Evolutionary conservation across 495 filamentous ascomycete genomes (phyloP).

Genomic region (Clohesyomyces aquaticus): DNA sequence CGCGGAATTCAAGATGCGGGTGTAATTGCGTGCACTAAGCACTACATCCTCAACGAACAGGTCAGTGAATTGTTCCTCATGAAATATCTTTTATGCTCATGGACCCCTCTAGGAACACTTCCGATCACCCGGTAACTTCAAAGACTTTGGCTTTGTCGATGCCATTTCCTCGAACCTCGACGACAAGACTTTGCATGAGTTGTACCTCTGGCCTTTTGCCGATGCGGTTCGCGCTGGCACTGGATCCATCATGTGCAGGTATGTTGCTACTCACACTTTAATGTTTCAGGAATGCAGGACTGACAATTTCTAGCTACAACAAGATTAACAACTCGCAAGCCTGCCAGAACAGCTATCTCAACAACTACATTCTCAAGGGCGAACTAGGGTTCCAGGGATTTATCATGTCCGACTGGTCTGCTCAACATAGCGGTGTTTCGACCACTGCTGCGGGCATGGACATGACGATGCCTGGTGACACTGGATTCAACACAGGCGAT

Average conservation of each 20-base stretch:
- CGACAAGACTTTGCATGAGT: constrained; percentile 91
- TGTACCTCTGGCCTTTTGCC: constrained; percentile 90
- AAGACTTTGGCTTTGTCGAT: constrained; percentile 64
- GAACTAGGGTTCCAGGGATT: constrained; percentile 96
- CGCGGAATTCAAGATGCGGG: constrained; percentile 50
- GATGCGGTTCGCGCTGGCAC: constrained; percentile 54
- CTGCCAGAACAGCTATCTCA: constrained; percentile 70
- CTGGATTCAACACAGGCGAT: constrained; percentile 67
- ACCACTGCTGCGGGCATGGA: constrained; percentile 84
- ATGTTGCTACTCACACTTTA: too few species aligned
- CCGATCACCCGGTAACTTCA: constrained; percentile 63
- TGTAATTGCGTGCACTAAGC: constrained; percentile 44
- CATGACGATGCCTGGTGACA: constrained; percentile 95
- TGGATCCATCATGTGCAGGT: constrained; percentile 77
- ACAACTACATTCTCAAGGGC: constrained; percentile 84
- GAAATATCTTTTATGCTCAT: not conserved
- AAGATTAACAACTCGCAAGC: constrained; percentile 76
- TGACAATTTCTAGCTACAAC: too few species aligned
- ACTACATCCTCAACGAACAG: constrained; percentile 49
- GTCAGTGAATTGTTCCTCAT: not conserved
- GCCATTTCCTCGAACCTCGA: constrained; percentile 86
- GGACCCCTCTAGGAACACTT: constrained; percentile 59
- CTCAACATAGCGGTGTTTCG: constrained; percentile 81
- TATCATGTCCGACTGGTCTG: constrained; percentile 46
- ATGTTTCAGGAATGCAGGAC: too few species aligned